Percentiles rank a stretch among this genome's conserved stretches.
phyloP scores from a whole-genome alignment of 371 early-diverging fungal species.

The Rhizopus microsporus region DNA sequence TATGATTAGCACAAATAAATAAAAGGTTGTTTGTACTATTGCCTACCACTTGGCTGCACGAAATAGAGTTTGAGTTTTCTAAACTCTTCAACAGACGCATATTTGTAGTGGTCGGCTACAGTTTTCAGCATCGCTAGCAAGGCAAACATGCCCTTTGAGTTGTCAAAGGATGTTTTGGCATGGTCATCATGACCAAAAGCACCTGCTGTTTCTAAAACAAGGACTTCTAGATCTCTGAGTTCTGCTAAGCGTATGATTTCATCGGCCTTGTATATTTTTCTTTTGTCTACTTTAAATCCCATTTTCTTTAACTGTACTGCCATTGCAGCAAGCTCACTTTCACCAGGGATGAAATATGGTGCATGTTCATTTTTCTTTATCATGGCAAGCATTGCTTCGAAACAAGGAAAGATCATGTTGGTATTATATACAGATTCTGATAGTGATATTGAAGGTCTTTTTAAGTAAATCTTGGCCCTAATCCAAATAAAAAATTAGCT shows the following conservation, averaged over 20 bases:
- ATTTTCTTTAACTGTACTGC: constrained; percentile 11
- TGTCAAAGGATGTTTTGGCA: constrained; percentile 19
- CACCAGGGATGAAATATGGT: constrained; percentile 27
- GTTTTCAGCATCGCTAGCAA: constrained; percentile 13
- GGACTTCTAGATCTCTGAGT: constrained; percentile 16
- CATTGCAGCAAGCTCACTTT: constrained; percentile 14
- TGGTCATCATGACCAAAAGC: constrained; percentile 17
- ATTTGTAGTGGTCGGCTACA: background rate
- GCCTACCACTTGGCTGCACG: no score
- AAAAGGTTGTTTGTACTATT: no score
- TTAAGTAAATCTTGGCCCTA: constrained; percentile 17
- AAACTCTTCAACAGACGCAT: no score
- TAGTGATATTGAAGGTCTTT: constrained; percentile 15
- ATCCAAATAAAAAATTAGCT: constrained; percentile 14
- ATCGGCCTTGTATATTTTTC: constrained; percentile 20
- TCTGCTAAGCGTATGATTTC: constrained; percentile 8
- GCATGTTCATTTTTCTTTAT: constrained; percentile 12
- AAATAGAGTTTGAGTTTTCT: no score
- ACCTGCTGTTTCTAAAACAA: constrained; percentile 23
- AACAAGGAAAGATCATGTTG: constrained; percentile 19
- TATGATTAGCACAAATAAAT: no score
- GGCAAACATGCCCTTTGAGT: constrained; percentile 24
- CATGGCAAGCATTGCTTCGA: constrained; percentile 18
- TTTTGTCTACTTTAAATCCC: constrained; percentile 19
- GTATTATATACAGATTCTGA: constrained; percentile 21